A percentile compares a stretch with the other conserved stretches of the same genome.
Conservation (phyloP, 331 rosid genomes). For the Acacia pycnantha region DNA sequence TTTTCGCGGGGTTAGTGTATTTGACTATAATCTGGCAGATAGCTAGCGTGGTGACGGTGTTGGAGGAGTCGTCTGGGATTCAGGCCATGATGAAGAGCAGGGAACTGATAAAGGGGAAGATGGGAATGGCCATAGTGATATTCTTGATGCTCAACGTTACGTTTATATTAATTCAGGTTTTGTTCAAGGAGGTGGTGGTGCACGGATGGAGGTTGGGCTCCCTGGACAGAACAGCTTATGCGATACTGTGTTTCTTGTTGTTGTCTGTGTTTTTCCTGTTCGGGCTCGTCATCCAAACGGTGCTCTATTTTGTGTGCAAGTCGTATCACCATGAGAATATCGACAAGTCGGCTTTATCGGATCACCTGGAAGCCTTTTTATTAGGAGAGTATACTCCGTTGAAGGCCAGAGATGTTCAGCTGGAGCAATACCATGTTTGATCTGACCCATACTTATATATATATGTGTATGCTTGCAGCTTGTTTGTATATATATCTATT, state of each 20-base stretch:
- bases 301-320: slow-evolving; percentile 82
- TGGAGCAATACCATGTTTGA: slow-evolving; percentile 60
- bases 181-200: slow-evolving; percentile 53
- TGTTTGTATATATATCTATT: neutral
- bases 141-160: slow-evolving; percentile 24
- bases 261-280: slow-evolving; percentile 44
- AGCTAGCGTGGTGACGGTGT: slow-evolving; percentile 59
- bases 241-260: slow-evolving; percentile 42
- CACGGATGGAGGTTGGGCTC: slow-evolving; percentile 32
- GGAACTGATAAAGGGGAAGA: slow-evolving; percentile 63
- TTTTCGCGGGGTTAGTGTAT: slow-evolving; percentile 48
- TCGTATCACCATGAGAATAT: slow-evolving; percentile 85
- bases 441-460: slow-evolving; percentile 11
- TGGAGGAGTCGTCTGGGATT: slow-evolving; percentile 62
- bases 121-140: slow-evolving; percentile 36
- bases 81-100: slow-evolving; percentile 67
- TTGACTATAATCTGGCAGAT: slow-evolving; percentile 60
- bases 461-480: too few relatives aligned
- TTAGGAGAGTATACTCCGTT: slow-evolving; percentile 70
- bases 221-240: slow-evolving; percentile 36
- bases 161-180: slow-evolving; percentile 10
- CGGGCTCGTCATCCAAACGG: slow-evolving; percentile 63
- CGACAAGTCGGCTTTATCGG: slow-evolving; percentile 76
- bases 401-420: slow-evolving; percentile 71
- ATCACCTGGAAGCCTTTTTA: slow-evolving; percentile 64